These are phyloP conservation scores for Eucalyptus lansdowneana DNA, from an alignment of 345 rosid species.

Conservation along the genomic window DNA sequence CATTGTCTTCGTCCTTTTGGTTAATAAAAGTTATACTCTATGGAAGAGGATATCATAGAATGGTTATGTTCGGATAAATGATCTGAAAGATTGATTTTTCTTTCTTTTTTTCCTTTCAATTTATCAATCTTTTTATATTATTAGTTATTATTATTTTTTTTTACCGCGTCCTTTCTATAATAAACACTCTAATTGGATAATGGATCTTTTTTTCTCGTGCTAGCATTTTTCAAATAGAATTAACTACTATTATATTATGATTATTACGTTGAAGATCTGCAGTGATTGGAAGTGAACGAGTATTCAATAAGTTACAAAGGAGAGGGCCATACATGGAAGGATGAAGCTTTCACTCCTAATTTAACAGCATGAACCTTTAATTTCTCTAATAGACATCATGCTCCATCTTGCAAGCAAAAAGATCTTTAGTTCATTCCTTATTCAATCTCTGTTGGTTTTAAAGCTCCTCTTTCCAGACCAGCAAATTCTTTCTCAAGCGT, in stretches of 20 bases:
- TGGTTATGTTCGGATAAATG: too few relatives aligned
- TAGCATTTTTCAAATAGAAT: background rate
- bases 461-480: background rate
- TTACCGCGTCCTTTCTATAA: rapidly evolving
- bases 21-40: too few relatives aligned
- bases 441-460: background rate
- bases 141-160: too few relatives aligned
- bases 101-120: too few relatives aligned
- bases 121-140: too few relatives aligned
- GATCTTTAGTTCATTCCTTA: background rate
- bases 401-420: background rate
- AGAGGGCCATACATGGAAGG: background rate
- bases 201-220: background rate
- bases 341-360: background rate
- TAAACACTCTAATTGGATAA: rapidly evolving
- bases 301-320: too few relatives aligned
- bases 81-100: too few relatives aligned
- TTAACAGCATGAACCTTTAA: background rate
- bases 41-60: too few relatives aligned
- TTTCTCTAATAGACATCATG: background rate
- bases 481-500: background rate
- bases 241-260: too few relatives aligned
- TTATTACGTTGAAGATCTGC: too few relatives aligned
- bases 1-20: rapidly evolving
- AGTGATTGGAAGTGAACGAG: rapidly evolving